Base-by-base conservation (phyloP, 1,284 basidiomycete species). In the Ustilago cynodontis region DNA sequence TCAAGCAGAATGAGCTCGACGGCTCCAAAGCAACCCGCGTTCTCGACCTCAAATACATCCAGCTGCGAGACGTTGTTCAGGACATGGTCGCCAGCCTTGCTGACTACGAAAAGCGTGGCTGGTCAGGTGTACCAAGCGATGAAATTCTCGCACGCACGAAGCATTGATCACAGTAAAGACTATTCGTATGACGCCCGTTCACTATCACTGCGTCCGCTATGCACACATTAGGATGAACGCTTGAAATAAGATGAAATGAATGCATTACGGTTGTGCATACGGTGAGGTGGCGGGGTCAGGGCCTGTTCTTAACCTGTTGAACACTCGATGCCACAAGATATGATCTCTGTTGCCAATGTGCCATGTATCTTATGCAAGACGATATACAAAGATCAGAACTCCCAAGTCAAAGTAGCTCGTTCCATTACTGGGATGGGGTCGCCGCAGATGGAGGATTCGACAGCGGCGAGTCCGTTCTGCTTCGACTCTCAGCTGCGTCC, bases 21-120 rank as follows among this genome's bases (percentile, higher is more conserved):
- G 71, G 79, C 3, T 77, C 73, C 56, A 90, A 90, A 70, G 87
- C 86, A 7, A 82, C 86, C 57, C 85, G 85, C 14, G 85, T 89
- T 26, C 86, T 91, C 0, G 88, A 88, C 2, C 71, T 90, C 45
- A 86, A 87, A 65, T 90, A 88, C 77, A 86, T 87, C 26, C 78
- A 85, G 5, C 85, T 90, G 37, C 86, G 87, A 59, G 86, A 89
- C 67, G 87, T 67, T 11, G 50, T 75, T 14, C 58, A 77, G 37
- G 81, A 68, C 39, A 76, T 65, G 64, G 68, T 73, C 1, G 65
- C 63, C 26, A 78, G 78, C 35, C 51, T 81, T 7, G 62, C 63
- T 50, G 81, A 83, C 50, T 73, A 75, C 61, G 72, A 83, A 39
- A 65, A 78, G 71, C 69, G 80, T 14, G 65, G 68, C 50, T 83